These are phyloP conservation scores for Fusarium virguliforme DNA, from an alignment of 2,329 filamentous ascomycete species.

Conservation along the genomic window DNA sequence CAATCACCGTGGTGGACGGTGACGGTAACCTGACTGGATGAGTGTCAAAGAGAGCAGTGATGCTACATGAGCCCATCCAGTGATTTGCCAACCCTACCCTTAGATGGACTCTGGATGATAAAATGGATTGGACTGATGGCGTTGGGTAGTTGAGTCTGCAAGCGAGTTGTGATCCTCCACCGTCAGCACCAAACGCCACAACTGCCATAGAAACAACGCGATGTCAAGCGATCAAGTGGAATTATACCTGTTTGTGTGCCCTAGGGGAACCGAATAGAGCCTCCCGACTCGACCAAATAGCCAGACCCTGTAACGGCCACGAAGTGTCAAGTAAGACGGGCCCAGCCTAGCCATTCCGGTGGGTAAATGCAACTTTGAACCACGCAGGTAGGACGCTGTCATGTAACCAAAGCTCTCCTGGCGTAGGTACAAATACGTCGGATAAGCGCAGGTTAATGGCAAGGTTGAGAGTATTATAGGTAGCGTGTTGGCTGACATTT, in stretches of 20 bases:
- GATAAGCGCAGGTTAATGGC: not conserved
- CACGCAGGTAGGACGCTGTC: not conserved
- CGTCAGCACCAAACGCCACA: not conserved
- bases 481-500: constrained; percentile 2
- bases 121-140: too few relatives aligned
- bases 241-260: too few relatives aligned
- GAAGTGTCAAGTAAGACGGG: not conserved
- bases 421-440: not conserved
- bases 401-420: not conserved
- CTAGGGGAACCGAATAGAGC: not conserved
- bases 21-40: too few relatives aligned
- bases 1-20: too few relatives aligned
- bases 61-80: too few relatives aligned
- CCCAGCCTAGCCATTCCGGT: not conserved
- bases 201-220: not conserved
- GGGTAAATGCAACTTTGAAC: constrained; percentile 5
- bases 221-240: not conserved
- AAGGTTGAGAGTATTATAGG: not conserved
- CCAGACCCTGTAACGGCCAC: not conserved
- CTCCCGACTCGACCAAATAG: constrained; percentile 4
- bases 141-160: not conserved
- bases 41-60: too few relatives aligned
- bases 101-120: not conserved
- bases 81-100: too few relatives aligned
- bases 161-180: not conserved